A percentile compares a stretch with the other conserved stretches of the same genome.
Evolutionary conservation across 1,139 yeast species (phyloP).

Genomic region (Suhomyces bolitotheri): DNA sequence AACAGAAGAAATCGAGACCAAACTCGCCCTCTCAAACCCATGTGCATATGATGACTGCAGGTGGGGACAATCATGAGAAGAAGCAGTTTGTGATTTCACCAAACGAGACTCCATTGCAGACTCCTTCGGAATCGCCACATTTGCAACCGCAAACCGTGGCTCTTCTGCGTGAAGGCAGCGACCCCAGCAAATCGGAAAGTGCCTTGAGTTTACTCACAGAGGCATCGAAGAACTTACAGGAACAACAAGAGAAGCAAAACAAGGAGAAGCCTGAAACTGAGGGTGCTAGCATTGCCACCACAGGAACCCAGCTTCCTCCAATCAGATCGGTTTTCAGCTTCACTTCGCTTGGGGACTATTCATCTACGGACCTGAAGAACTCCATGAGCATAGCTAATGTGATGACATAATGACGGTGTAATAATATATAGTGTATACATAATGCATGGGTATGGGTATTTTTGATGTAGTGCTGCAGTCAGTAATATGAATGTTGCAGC

Average conservation of each 20-base stretch:
- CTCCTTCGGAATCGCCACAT: conserved; percentile 49
- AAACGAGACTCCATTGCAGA: conserved; percentile 42
- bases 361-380: conserved; percentile 14
- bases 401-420: conserved; percentile 12
- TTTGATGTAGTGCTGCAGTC: too few relatives aligned
- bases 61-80: conserved; percentile 6
- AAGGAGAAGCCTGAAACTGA: conserved; percentile 1
- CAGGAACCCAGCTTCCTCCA: conserved; percentile 47
- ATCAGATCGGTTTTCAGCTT: conserved; percentile 43
- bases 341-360: conserved; percentile 17
- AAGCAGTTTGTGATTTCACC: conserved; percentile 30
- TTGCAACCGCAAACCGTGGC: conserved; percentile 26
- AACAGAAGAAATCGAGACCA: conserved; percentile 42
- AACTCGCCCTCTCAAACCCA: conserved; percentile 35
- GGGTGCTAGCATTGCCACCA: conserved; percentile 34
- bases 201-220: conserved; percentile 22
- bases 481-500: too few relatives aligned
- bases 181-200: conserved; percentile 7
- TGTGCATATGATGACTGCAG: conserved; percentile 12
- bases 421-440: background rate
- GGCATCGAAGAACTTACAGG: conserved; percentile 26
- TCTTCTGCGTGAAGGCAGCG: background rate
- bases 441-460: background rate
- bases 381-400: conserved; percentile 19
- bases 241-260: conserved; percentile 13